These are phyloP conservation scores for Jatropha podagrica DNA, from an alignment of 441 rosid genomes.

Conservation along the genomic window DNA sequence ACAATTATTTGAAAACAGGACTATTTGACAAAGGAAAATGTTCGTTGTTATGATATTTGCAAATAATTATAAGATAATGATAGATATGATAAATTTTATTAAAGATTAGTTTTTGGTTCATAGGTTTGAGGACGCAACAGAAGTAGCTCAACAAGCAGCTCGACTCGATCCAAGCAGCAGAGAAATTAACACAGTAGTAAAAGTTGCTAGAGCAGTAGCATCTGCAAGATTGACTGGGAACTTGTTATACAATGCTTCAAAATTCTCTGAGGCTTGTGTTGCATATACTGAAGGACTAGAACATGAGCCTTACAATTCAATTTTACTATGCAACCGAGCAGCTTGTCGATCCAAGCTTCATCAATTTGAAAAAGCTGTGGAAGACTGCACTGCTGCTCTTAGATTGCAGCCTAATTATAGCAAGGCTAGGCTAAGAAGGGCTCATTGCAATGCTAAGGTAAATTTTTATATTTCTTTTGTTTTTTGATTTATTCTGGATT, in stretches of 20 bases:
- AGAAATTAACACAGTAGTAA: slow-evolving; percentile 41
- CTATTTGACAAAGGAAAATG: too few species aligned
- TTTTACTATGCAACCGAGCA: slow-evolving; percentile 83
- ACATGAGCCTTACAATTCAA: slow-evolving; percentile 55
- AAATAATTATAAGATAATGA: neutral
- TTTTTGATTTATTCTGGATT: neutral
- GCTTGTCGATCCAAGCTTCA: slow-evolving; percentile 72
- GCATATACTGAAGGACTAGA: slow-evolving; percentile 78
- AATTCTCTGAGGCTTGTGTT: slow-evolving; percentile 55
- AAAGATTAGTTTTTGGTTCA: neutral
- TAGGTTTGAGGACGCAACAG: slow-evolving; percentile 73
- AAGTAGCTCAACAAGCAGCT: slow-evolving; percentile 59
- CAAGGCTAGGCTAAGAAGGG: slow-evolving; percentile 79
- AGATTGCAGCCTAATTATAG: slow-evolving; percentile 59
- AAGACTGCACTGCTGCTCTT: slow-evolving; percentile 77
- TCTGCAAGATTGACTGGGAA: slow-evolving; percentile 70
- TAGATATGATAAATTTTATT: neutral
- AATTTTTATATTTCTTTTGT: neutral
- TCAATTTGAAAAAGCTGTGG: slow-evolving; percentile 63
- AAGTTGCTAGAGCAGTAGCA: slow-evolving; percentile 53
- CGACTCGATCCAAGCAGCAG: slow-evolving; percentile 60
- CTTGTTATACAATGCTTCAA: slow-evolving; percentile 64
- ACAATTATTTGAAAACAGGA: too few species aligned
- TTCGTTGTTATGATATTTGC: too few species aligned
- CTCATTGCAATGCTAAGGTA: slow-evolving; percentile 74